Evolutionary conservation across 441 rosid species (phyloP).

Genomic region (Pelargonium citronellum): DNA sequence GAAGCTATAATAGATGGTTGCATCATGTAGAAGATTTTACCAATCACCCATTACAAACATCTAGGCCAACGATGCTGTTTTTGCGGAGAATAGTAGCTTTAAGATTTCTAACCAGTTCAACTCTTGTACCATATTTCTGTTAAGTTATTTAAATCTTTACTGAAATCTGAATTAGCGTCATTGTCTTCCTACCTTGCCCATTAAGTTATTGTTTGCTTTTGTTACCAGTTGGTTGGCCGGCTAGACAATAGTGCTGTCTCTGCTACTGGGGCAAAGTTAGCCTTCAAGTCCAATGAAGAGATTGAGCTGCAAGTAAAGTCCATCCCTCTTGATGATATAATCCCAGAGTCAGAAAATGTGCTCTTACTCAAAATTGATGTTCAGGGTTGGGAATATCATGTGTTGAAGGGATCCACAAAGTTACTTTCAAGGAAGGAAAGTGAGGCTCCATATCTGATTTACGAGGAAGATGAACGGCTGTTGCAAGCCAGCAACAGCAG

Average conservation of each 20-base stretch:
- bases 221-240: constrained; percentile 73
- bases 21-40: not conserved
- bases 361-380: constrained; percentile 78
- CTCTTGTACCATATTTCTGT: not conserved
- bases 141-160: not conserved
- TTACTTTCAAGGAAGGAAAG: constrained; percentile 60
- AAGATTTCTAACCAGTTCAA: no score
- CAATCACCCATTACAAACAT: not conserved
- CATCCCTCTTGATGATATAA: constrained; percentile 68
- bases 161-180: not conserved
- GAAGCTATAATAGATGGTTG: not conserved
- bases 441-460: constrained; percentile 82
- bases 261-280: constrained; percentile 78
- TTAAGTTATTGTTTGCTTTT: constrained; percentile 12
- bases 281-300: constrained; percentile 90
- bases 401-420: constrained; percentile 72
- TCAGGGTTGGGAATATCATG: constrained; percentile 98
- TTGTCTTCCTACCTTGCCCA: not conserved
- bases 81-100: no score
- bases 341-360: constrained; percentile 49
- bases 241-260: constrained; percentile 96
- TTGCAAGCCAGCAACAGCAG: constrained; percentile 87
- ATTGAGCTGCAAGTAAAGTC: constrained; percentile 75
- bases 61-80: no score
- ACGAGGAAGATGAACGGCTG: constrained; percentile 83